phyloP scores from a whole-genome alignment of 2,329 filamentous ascomycete species.

The Triangularia verruculosa region DNA sequence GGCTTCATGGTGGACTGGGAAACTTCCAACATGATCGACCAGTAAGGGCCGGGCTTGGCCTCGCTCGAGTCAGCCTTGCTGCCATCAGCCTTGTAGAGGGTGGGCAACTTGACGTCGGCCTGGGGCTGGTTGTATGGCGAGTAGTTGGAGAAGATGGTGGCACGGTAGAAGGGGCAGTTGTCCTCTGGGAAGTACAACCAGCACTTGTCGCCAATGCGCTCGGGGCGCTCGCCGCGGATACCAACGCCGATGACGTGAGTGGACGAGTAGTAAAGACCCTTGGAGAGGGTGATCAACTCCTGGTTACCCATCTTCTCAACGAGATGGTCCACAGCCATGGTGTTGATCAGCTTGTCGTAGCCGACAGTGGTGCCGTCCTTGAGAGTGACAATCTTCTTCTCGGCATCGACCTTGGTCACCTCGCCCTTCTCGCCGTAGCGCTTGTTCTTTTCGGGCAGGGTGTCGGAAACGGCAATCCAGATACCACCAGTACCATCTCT shows the following conservation, averaged over 20 bases:
- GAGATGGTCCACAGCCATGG: slow-evolving; percentile 91
- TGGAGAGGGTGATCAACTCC: slow-evolving; percentile 77
- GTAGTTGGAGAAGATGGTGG: slow-evolving; percentile 99
- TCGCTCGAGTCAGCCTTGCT: slow-evolving; percentile 71
- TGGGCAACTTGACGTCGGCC: slow-evolving; percentile 77
- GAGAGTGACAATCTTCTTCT: slow-evolving; percentile 77
- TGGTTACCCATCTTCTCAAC: slow-evolving; percentile 84
- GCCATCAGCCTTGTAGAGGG: slow-evolving; percentile 80
- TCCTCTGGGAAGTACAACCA: slow-evolving; percentile 99
- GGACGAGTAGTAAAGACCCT: slow-evolving; percentile 92
- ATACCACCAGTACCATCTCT: slow-evolving; percentile 95
- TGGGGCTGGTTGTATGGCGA: slow-evolving; percentile 96
- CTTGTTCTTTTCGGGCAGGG: slow-evolving; percentile 86
- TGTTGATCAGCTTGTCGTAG: slow-evolving; percentile 91
- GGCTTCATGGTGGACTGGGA: slow-evolving; percentile 96
- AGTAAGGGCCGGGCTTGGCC: slow-evolving; percentile 88
- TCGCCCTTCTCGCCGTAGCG: slow-evolving; percentile 81
- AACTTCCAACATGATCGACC: slow-evolving; percentile 99
- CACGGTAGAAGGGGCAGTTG: slow-evolving; percentile 98
- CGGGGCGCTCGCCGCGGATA: slow-evolving; percentile 84
- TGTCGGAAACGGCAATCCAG: slow-evolving; percentile 96
- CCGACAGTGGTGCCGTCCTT: slow-evolving; percentile 82
- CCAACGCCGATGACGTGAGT: slow-evolving; percentile 97
- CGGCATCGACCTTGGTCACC: slow-evolving; percentile 83
- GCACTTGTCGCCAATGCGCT: slow-evolving; percentile 98